Base-by-base conservation (phyloP, 495 filamentous ascomycete genomes). In the Staphylotrichum longicolle region DNA sequence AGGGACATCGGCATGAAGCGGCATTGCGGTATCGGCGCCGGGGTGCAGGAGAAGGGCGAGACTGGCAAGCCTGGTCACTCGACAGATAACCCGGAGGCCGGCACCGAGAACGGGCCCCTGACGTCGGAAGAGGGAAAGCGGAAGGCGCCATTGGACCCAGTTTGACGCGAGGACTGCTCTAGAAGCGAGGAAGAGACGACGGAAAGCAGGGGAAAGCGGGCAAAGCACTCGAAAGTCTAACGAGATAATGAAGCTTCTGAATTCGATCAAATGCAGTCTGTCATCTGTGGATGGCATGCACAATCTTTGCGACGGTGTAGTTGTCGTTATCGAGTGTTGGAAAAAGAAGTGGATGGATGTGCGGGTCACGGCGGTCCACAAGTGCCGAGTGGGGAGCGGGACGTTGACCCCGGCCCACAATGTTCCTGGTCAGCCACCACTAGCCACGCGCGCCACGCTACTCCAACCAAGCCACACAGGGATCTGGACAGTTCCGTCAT, bases 11-110 rank as follows among this genome's bases (percentile, higher is more conserved):
- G 51, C 39, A 37, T 0, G 14, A 34, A 30, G 34, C 27, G 35
- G 47, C 50, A 41, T 35, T 63, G 61, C 54, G 61, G 61, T 51
- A 63, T 57, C 61, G 61, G 61, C 54, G 32, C 46, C 37, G 50
- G 6, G 11, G 40, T 34, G 45, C 46, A 45, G 44, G 34, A 47
- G 50, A 12, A 45, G 14, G 20, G 20, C 20, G 20, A 0, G 20
- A 27, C 20, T 51, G 34, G 20, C 12, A 48, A 14, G 30, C 5
- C 10, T 35, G 5, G 30, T 2, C 10, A 27, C 20, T 15, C 10
- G 33, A 47, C 41, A 27, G 49, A 35, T 41, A 2, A 39, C 35
- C 40, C 41, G 20, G 20, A 27, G 56, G 50, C 50, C 37, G 15
- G 49, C 10, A 20, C 32, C 56, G 61, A 48, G 37, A 20, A 35